phyloP scores from a whole-genome alignment of 306 rosid genomes.

The Inga leiocalycina region DNA sequence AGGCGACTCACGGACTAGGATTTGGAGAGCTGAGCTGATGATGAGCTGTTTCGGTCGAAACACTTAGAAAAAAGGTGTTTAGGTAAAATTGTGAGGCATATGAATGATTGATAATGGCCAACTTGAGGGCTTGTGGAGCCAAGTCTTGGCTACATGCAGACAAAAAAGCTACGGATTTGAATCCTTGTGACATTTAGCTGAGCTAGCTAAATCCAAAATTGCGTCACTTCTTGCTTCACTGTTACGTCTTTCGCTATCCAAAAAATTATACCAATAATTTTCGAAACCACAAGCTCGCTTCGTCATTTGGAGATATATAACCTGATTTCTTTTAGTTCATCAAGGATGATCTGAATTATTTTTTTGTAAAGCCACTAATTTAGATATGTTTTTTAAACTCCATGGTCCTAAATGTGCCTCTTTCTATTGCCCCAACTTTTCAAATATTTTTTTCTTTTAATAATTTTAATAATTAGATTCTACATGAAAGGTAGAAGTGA shows the following conservation, averaged over 20 bases:
- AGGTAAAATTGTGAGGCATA: conserved; percentile 2
- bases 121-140: conserved; percentile 27
- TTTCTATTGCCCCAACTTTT: too few relatives aligned
- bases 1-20: conserved; percentile 16
- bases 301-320: background rate
- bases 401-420: too few relatives aligned
- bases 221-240: conserved; percentile 29
- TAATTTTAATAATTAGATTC: too few relatives aligned
- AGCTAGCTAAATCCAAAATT: conserved; percentile 29
- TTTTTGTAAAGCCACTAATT: background rate
- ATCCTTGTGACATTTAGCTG: conserved; percentile 22
- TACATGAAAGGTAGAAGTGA: too few relatives aligned
- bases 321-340: background rate
- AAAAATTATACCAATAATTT: background rate
- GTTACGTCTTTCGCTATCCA: conserved; percentile 16
- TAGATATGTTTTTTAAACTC: background rate
- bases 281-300: conserved; percentile 7
- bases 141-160: conserved; percentile 1
- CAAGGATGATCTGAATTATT: background rate
- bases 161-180: conserved; percentile 22
- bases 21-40: background rate
- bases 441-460: too few relatives aligned
- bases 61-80: conserved; percentile 12
- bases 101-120: conserved; percentile 18
- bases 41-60: conserved; percentile 30